Evolutionary conservation across 179 eudicot species (phyloP).

Genomic region (Silene noctiflora): DNA sequence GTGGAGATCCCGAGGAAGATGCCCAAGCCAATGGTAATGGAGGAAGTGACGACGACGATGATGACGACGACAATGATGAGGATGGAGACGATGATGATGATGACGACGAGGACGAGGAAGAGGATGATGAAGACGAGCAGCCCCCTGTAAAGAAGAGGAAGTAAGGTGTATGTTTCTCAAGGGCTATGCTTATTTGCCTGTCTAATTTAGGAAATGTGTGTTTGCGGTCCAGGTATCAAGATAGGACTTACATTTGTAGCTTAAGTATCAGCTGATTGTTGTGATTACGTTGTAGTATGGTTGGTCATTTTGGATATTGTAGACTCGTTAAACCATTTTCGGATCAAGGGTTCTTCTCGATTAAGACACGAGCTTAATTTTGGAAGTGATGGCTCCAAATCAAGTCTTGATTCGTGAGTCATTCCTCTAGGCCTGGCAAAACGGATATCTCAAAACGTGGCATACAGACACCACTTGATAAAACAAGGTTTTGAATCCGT

Average conservation of each 20-base stretch:
- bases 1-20: conserved; percentile 44
- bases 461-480: no score
- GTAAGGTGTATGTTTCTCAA: conserved; percentile 24
- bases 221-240: conserved; percentile 3
- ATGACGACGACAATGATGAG: conserved; percentile 32
- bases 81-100: conserved; percentile 33
- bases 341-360: background rate
- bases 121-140: conserved; percentile 61
- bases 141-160: conserved; percentile 72
- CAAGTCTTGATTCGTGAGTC: background rate
- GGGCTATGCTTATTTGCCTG: background rate
- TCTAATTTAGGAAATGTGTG: conserved; percentile 16
- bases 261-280: conserved; percentile 9
- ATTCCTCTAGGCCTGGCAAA: no score
- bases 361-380: background rate
- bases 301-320: background rate
- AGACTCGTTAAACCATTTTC: background rate
- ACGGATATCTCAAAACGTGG: no score
- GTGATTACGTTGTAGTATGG: conserved; percentile 20
- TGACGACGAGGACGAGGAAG: conserved; percentile 43
- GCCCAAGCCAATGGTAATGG: conserved; percentile 33
- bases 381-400: background rate
- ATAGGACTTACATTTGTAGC: conserved; percentile 20
- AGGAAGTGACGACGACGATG: conserved; percentile 40
- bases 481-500: no score